A percentile compares a stretch with the other conserved stretches of the same genome.
These are phyloP conservation scores for Borealophlyctis nickersoniae DNA, from an alignment of 192 early-diverging fungal genomes.

Conservation along the genomic window DNA sequence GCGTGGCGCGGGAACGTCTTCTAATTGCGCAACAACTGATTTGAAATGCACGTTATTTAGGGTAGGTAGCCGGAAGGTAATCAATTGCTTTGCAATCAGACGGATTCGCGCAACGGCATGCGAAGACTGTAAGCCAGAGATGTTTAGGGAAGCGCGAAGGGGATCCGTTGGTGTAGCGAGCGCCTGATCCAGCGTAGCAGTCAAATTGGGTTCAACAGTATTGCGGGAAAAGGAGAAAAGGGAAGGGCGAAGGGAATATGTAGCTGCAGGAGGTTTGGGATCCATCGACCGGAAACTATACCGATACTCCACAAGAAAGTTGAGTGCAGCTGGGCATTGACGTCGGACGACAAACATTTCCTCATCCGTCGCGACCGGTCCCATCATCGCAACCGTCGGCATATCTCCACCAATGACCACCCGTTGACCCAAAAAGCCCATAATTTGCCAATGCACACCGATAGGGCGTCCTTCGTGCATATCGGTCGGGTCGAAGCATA, in stretches of 20 bases:
- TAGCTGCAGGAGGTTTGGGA: no score
- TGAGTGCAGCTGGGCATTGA: constrained; percentile 1
- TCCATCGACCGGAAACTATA: no score
- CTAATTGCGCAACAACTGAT: constrained; percentile 7
- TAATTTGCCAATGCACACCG: constrained; percentile 22
- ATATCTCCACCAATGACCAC: constrained; percentile 1
- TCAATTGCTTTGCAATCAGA: constrained; percentile 14
- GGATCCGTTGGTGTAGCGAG: background rate
- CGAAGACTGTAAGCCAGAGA: constrained; percentile 6
- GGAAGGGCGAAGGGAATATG: constrained; percentile 14
- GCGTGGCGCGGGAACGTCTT: constrained; percentile 26
- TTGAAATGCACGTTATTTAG: constrained; percentile 13
- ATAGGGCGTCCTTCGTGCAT: constrained; percentile 12
- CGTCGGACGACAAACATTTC: background rate
- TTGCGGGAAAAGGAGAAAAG: constrained; percentile 14
- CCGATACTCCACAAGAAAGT: constrained; percentile 20
- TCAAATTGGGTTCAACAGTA: constrained; percentile 1
- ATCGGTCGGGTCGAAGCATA: constrained; percentile 16
- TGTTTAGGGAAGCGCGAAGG: constrained; percentile 6
- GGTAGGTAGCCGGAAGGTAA: constrained; percentile 11
- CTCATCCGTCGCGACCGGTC: background rate
- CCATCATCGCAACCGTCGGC: constrained; percentile 2
- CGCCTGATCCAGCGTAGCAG: constrained; percentile 1
- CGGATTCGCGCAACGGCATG: constrained; percentile 4
- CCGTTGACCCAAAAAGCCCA: constrained; percentile 9